Evolutionary conservation across 352 stramenopile species (phyloP).

Genomic region (Globisporangium cylindrosporum): DNA sequence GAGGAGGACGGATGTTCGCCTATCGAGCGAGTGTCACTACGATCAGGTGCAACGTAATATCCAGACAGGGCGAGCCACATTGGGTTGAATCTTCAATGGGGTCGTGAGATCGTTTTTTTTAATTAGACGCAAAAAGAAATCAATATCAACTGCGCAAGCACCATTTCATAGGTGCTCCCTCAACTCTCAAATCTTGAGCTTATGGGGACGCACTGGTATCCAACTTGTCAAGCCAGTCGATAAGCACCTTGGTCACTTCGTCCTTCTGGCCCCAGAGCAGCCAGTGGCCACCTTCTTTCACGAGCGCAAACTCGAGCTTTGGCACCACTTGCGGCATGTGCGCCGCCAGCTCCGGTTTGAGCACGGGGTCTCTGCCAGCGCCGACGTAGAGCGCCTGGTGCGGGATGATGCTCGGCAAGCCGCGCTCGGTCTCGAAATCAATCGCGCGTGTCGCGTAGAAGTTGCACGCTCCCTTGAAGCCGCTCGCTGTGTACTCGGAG

Average conservation of each 20-base stretch:
- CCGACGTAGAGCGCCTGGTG: conserved; percentile 46
- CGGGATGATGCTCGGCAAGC: conserved; percentile 28
- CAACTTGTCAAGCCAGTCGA: conserved; percentile 10
- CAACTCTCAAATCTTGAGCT: not conserved
- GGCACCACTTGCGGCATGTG: conserved; percentile 29
- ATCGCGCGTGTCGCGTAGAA: conserved; percentile 40
- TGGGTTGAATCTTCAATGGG: not conserved
- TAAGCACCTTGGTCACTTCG: conserved; percentile 6
- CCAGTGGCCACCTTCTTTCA: conserved; percentile 16
- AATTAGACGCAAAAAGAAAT: not conserved
- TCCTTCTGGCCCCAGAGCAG: conserved; percentile 15
- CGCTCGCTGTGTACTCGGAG: conserved; percentile 31
- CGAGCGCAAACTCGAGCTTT: conserved; percentile 9
- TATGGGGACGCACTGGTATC: conserved; percentile 4
- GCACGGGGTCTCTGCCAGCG: conserved; percentile 33
- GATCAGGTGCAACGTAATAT: too few relatives aligned
- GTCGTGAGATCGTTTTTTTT: not conserved
- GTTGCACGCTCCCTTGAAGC: conserved; percentile 34
- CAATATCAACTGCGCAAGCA: not conserved
- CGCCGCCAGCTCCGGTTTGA: conserved; percentile 42
- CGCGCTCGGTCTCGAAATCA: conserved; percentile 43
- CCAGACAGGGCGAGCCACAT: too few relatives aligned
- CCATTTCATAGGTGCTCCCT: not conserved
- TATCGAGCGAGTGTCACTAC: too few relatives aligned
- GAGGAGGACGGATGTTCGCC: too few relatives aligned